These are phyloP conservation scores for Trichoderma sp. DNA, from an alignment of 2,329 filamentous ascomycete genomes.

Conservation along the genomic window DNA sequence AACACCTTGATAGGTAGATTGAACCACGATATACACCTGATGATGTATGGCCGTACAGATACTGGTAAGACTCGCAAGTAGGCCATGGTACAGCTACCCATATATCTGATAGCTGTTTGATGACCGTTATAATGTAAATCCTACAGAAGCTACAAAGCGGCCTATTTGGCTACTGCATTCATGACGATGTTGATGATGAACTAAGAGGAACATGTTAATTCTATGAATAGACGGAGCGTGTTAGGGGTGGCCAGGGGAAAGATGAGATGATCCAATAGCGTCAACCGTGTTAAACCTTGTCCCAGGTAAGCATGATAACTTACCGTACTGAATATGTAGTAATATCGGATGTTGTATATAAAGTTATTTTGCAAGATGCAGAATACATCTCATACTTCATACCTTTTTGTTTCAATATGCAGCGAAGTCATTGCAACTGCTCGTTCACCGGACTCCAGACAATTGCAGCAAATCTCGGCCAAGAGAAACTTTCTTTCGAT, in stretches of 20 bases:
- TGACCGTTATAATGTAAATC: background rate
- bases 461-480: background rate
- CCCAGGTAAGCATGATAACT: background rate
- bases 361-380: background rate
- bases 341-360: background rate
- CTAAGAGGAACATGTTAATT: background rate
- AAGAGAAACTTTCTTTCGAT: conserved; percentile 12
- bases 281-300: background rate
- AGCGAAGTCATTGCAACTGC: conserved; percentile 6
- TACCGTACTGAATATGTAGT: background rate
- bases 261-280: background rate
- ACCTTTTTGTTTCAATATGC: background rate
- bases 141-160: background rate
- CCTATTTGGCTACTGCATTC: background rate
- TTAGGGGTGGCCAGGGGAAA: background rate
- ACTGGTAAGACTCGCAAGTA: background rate
- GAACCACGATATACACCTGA: background rate
- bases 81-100: background rate
- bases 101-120: background rate
- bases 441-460: background rate
- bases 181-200: background rate
- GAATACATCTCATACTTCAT: background rate
- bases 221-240: background rate
- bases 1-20: background rate
- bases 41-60: background rate